phyloP scores from a whole-genome alignment of 257 asterid genomes.

The Primulina huaijiensis region DNA sequence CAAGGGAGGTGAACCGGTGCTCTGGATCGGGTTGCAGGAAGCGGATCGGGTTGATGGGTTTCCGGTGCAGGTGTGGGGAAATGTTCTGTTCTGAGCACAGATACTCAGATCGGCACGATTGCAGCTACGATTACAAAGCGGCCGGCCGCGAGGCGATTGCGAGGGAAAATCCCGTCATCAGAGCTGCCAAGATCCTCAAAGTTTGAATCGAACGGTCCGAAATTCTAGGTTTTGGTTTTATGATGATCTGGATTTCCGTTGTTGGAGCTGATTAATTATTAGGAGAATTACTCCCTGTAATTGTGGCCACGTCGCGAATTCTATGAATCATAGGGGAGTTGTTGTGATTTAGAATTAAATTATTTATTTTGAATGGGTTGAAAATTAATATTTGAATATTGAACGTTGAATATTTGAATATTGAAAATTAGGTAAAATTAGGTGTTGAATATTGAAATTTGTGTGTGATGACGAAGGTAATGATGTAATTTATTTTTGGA shows the following conservation, averaged over 20 bases:
- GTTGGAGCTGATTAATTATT: background rate
- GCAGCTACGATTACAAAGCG: conserved; percentile 72
- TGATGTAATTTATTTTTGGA: too few relatives aligned
- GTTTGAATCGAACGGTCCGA: conserved; percentile 34
- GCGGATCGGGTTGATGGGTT: conserved; percentile 63
- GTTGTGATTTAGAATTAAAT: conserved; percentile 33
- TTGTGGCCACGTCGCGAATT: conserved; percentile 37
- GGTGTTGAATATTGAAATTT: too few relatives aligned
- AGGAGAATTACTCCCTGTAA: conserved; percentile 18
- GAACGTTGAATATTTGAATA: too few relatives aligned
- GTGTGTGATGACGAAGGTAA: too few relatives aligned
- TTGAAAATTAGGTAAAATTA: too few relatives aligned
- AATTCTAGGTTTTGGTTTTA: conserved; percentile 3
- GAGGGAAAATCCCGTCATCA: conserved; percentile 71
- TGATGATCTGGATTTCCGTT: background rate
- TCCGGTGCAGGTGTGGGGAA: conserved; percentile 74
- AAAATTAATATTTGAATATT: too few relatives aligned
- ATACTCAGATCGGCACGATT: conserved; percentile 75
- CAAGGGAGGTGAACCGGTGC: conserved; percentile 59
- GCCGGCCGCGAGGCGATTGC: conserved; percentile 76
- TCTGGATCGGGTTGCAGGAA: conserved; percentile 66
- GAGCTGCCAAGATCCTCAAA: conserved; percentile 70
- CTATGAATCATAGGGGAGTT: conserved; percentile 33
- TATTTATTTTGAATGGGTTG: conserved; percentile 27
- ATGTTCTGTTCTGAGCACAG: conserved; percentile 68